Conservation (phyloP, 768 basidiomycete genomes). For the Psilocybe azurescens region DNA sequence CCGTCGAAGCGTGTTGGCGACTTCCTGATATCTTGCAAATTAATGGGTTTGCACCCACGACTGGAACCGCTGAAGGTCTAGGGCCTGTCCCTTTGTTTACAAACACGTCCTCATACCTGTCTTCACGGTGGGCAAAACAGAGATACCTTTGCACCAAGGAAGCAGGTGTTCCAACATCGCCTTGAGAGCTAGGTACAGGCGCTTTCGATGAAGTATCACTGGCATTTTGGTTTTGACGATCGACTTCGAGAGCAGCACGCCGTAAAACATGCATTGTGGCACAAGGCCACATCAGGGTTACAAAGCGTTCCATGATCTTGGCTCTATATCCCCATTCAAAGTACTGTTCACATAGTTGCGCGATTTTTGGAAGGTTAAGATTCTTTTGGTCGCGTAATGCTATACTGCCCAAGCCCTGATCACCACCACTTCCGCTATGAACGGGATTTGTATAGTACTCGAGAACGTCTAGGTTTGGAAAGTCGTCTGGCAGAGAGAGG, state of each 20-base stretch:
- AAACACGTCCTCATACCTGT: constrained; percentile 29
- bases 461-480: constrained; percentile 62
- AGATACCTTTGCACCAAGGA: constrained; percentile 28
- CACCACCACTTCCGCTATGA: constrained; percentile 8
- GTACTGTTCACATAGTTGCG: constrained; percentile 67
- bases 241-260: constrained; percentile 49
- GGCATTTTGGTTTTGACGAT: constrained; percentile 26
- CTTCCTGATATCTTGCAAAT: constrained; percentile 45
- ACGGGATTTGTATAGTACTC: constrained; percentile 54
- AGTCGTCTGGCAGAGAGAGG: constrained; percentile 50
- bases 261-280: constrained; percentile 63
- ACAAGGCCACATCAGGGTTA: constrained; percentile 66
- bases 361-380: constrained; percentile 57
- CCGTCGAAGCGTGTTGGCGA: constrained; percentile 64
- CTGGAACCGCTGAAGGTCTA: constrained; percentile 28
- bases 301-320: constrained; percentile 67
- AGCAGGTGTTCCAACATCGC: constrained; percentile 26
- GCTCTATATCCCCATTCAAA: constrained; percentile 73
- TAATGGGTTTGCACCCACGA: constrained; percentile 39
- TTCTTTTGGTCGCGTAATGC: constrained; percentile 39
- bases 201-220: neutral
- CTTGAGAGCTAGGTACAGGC: neutral
- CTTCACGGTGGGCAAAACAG: constrained; percentile 10
- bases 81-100: constrained; percentile 26
- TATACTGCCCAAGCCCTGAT: constrained; percentile 38